Conservation (phyloP, 2,329 filamentous ascomycete genomes). For the Pseudogymnoascus sp. region DNA sequence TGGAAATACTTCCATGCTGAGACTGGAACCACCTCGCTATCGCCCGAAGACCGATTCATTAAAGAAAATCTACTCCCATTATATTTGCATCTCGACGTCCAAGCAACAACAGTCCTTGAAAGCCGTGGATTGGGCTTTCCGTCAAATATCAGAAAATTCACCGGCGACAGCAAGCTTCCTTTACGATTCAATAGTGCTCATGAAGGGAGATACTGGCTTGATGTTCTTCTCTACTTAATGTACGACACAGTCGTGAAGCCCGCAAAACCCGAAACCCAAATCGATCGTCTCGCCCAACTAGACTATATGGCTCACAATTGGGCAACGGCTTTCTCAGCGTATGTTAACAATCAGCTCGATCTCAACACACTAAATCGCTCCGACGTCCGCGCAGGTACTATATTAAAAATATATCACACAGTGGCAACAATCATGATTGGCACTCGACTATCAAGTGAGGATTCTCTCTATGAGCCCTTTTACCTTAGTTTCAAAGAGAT, state of each 20-base stretch:
- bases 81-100: background rate
- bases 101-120: background rate
- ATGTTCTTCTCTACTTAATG: background rate
- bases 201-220: background rate
- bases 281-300: background rate
- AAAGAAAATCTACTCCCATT: background rate
- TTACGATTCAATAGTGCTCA: background rate
- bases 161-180: background rate
- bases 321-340: background rate
- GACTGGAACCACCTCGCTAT: background rate
- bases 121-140: background rate
- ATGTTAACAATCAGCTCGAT: background rate
- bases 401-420: background rate
- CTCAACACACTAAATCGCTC: background rate
- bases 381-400: background rate
- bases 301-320: background rate
- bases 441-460: background rate
- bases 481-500: background rate
- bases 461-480: background rate
- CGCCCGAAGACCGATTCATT: background rate
- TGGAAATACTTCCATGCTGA: background rate
- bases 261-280: background rate
- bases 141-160: background rate
- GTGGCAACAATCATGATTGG: background rate
- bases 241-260: background rate